These are phyloP conservation scores for Hypsizygus marmoreus DNA, from an alignment of 768 basidiomycete species.

Conservation along the genomic window DNA sequence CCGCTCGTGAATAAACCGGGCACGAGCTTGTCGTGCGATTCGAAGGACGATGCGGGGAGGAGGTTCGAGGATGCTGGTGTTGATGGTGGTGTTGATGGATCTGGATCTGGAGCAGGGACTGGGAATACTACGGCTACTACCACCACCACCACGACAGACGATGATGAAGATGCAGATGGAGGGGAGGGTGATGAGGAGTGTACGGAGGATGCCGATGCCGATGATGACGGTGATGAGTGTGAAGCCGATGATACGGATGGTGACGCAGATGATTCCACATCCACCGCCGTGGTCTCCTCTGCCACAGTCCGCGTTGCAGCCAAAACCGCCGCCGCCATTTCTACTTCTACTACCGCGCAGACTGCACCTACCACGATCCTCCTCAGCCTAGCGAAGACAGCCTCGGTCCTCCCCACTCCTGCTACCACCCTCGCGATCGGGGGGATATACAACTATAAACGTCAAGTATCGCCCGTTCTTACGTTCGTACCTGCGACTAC, in stretches of 20 bases:
- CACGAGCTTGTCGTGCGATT: constrained; percentile 46
- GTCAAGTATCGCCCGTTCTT: constrained; percentile 9
- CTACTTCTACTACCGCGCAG: constrained; percentile 10
- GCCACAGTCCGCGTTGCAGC: constrained; percentile 6
- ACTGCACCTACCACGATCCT: constrained; percentile 1
- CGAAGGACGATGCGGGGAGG: constrained; percentile 35
- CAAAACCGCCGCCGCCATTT: constrained; percentile 12
- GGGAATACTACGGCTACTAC: constrained; percentile 9
- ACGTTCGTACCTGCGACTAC: constrained; percentile 7
- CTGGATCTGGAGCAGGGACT: constrained; percentile 4
- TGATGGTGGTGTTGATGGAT: constrained; percentile 42
- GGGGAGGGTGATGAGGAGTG: constrained; percentile 2
- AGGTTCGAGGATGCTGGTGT: constrained; percentile 46
- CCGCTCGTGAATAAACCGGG: constrained; percentile 51
- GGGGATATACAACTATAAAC: constrained; percentile 18
- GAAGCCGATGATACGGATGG: constrained; percentile 14
- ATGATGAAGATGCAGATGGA: constrained; percentile 3
- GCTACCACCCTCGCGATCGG: constrained; percentile 3
- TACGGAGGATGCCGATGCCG: constrained; percentile 3
- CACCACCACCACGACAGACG: constrained; percentile 7
- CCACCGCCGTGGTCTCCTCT: constrained; percentile 7
- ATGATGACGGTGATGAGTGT: constrained; percentile 10
- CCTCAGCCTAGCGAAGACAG: neutral
- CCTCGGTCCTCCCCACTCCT: constrained; percentile 1
- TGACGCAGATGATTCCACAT: neutral